phyloP scores from a whole-genome alignment of 176 grass and related monocot genomes.

The Eragrostis nindensis region DNA sequence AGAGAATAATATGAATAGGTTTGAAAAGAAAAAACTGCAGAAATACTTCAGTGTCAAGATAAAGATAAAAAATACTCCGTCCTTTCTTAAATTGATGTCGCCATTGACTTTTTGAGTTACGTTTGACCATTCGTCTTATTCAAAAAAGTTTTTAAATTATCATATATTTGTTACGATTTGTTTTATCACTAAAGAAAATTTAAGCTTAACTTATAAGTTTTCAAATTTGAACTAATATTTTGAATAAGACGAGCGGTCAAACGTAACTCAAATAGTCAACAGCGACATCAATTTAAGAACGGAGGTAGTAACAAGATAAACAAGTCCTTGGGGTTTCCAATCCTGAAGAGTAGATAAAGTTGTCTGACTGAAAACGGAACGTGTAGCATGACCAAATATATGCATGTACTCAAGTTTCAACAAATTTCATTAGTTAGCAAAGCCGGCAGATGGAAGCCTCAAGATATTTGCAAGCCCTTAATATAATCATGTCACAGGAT shows the following conservation, averaged over 20 bases:
- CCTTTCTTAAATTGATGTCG: no score
- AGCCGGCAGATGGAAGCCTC: constrained; percentile 2
- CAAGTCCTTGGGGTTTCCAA: neutral
- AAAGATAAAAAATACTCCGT: neutral
- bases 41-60: neutral
- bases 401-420: constrained; percentile 23
- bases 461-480: constrained; percentile 17
- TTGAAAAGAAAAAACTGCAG: constrained; percentile 13
- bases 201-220: no score
- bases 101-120: no score
- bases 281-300: no score
- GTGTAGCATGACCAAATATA: constrained; percentile 6
- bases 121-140: no score
- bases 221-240: no score
- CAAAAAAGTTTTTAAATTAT: no score
- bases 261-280: no score
- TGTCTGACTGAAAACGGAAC: neutral
- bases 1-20: constrained; percentile 4
- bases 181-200: no score
- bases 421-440: constrained; percentile 16
- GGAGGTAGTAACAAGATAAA: neutral
- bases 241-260: no score
- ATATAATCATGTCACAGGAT: neutral
- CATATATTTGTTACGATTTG: no score
- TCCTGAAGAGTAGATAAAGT: neutral